Evolutionary conservation across 352 stramenopile genomes (phyloP).

Genomic region (Globisporangium iwayamae): DNA sequence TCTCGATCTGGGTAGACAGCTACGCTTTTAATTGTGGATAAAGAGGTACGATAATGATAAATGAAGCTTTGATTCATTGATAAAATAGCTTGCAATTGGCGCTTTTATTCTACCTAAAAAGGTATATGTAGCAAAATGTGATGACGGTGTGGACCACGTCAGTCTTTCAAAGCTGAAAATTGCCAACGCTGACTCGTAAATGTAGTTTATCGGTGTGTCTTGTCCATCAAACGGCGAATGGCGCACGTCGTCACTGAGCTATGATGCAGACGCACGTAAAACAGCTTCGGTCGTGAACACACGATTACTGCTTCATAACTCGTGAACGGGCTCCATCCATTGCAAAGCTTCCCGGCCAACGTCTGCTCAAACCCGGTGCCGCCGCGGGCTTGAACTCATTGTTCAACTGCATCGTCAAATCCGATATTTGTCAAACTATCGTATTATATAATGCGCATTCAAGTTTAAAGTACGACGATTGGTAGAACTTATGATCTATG

Average conservation of each 20-base stretch:
- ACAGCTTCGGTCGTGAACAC: neutral
- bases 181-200: neutral
- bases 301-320: neutral
- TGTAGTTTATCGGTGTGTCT: neutral
- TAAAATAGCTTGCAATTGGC: too few relatives aligned
- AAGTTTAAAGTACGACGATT: slow-evolving; percentile 10
- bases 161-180: neutral
- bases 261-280: neutral
- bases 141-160: neutral
- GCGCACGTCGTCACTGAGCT: too few relatives aligned
- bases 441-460: neutral
- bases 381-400: too few relatives aligned
- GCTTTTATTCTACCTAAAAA: neutral
- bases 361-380: too few relatives aligned
- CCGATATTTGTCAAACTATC: neutral
- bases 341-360: too few relatives aligned
- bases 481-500: slow-evolving; percentile 17
- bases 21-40: neutral
- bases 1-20: neutral
- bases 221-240: neutral
- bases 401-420: neutral
- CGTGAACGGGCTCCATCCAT: too few relatives aligned
- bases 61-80: too few relatives aligned
- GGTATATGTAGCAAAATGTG: neutral
- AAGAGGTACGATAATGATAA: neutral